Percentiles rank a stretch among this genome's conserved stretches.
phyloP scores from a whole-genome alignment of 495 filamentous ascomycete species.

The Trichoderma asperelloides region DNA sequence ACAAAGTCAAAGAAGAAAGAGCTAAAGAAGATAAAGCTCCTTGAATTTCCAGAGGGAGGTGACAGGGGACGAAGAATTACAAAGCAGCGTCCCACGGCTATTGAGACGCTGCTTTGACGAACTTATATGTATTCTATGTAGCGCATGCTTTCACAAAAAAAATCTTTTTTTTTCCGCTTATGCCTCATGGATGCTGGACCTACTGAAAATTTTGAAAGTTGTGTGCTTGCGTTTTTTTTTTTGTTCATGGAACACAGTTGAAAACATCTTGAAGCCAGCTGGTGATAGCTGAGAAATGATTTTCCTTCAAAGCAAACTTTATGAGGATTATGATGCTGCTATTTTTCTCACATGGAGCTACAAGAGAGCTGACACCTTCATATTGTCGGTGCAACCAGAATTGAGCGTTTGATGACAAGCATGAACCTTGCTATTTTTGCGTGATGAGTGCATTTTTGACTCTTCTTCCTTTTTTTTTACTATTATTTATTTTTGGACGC shows the following conservation, averaged over 20 bases:
- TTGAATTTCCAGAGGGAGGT: background rate
- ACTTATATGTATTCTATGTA: slow-evolving; percentile 8
- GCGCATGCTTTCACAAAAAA: slow-evolving; percentile 6
- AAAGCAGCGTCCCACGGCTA: background rate
- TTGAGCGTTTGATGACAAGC: slow-evolving; percentile 12
- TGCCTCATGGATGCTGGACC: background rate
- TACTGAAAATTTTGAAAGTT: background rate
- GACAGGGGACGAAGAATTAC: background rate
- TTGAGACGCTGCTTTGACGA: background rate
- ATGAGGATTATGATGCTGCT: background rate
- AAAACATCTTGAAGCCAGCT: slow-evolving; percentile 11
- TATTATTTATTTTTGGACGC: background rate
- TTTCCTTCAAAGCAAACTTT: background rate
- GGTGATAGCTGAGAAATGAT: background rate
- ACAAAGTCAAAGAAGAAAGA: background rate
- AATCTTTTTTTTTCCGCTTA: background rate
- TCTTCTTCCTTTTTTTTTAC: background rate
- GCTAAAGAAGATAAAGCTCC: slow-evolving; percentile 21
- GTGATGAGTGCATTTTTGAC: background rate
- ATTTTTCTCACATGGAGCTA: background rate
- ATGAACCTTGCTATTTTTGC: background rate
- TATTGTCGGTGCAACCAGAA: slow-evolving; percentile 23
- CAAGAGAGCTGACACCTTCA: slow-evolving; percentile 19
- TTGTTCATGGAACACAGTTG: background rate
- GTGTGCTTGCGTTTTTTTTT: background rate